phyloP scores from a whole-genome alignment of 2,329 filamentous ascomycete species.

The Setomelanomma holmii region DNA sequence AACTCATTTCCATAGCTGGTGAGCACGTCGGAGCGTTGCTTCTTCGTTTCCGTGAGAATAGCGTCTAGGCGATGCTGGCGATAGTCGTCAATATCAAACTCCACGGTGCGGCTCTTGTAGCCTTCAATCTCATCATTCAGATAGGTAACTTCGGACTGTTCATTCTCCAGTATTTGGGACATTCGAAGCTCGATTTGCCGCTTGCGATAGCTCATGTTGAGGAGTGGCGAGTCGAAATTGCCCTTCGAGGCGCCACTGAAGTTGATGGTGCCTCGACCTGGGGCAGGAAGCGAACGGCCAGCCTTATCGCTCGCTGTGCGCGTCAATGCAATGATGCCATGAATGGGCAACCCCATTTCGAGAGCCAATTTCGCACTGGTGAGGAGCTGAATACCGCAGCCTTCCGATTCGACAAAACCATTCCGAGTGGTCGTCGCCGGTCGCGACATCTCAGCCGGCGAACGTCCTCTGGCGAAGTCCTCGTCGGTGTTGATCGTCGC shows the following conservation, averaged over 20 bases:
- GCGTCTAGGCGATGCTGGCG: constrained; percentile 83
- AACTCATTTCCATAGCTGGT: constrained; percentile 96
- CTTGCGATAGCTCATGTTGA: constrained; percentile 97
- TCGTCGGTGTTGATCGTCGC: constrained; percentile 98
- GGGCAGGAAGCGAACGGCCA: constrained; percentile 95
- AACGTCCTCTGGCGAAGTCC: constrained; percentile 93
- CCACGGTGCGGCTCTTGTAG: constrained; percentile 74
- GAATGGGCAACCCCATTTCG: constrained; percentile 98
- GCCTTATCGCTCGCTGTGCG: constrained; percentile 99
- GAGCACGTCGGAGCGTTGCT: constrained; percentile 92
- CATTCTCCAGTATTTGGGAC: constrained; percentile 94
- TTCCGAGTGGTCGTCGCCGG: constrained; percentile 95
- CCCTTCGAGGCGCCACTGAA: constrained; percentile 83
- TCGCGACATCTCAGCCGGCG: constrained; percentile 95
- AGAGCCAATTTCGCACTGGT: constrained; percentile 96
- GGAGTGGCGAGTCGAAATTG: constrained; percentile 86
- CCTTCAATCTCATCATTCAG: constrained; percentile 90
- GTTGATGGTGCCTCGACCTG: constrained; percentile 94
- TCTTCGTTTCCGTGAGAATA: constrained; percentile 83
- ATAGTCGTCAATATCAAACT: constrained; percentile 84
- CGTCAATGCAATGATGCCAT: constrained; percentile 90
- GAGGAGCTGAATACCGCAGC: constrained; percentile 96
- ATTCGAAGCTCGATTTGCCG: constrained; percentile 93
- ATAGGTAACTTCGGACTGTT: constrained; percentile 91
- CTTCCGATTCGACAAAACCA: constrained; percentile 99